Evolutionary conservation across 73 alveolate species (phyloP).

Genomic region (Paraurostyla sp.): DNA sequence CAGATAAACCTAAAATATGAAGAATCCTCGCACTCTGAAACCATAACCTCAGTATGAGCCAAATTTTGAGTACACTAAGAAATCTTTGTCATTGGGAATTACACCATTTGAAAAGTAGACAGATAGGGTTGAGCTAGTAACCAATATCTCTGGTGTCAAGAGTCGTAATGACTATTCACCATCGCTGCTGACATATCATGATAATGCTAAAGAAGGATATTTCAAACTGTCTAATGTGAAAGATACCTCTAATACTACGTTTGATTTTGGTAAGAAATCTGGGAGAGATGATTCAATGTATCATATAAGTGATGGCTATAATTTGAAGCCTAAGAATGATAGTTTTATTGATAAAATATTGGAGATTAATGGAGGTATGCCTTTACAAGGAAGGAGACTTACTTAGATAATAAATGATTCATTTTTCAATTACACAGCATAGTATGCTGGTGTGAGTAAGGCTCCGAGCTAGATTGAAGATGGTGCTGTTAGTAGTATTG

Average conservation of each 20-base stretch:
- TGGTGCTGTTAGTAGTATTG: neutral
- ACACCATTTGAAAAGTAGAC: constrained; percentile 23
- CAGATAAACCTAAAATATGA: neutral
- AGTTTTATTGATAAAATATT: constrained; percentile 18
- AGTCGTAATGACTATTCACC: neutral
- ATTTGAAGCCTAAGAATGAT: neutral
- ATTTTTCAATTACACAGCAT: too few species aligned
- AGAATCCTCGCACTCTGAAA: neutral
- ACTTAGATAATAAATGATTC: too few species aligned
- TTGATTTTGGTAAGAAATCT: neutral
- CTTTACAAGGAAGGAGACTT: too few species aligned
- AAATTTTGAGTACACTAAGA: constrained; percentile 5
- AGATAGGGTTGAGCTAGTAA: neutral
- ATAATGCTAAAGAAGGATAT: constrained; percentile 14
- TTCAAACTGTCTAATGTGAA: constrained; percentile 2
- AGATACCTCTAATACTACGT: neutral
- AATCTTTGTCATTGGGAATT: constrained; percentile 4
- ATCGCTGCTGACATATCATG: neutral
- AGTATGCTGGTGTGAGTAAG: too few species aligned
- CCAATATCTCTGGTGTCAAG: neutral
- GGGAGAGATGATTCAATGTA: constrained; percentile 22
- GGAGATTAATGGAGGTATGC: too few species aligned
- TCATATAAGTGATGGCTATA: constrained; percentile 19
- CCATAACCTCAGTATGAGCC: constrained; percentile 9
- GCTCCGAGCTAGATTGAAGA: neutral